These are phyloP conservation scores for Serpula lacrymans DNA, from an alignment of 768 basidiomycete genomes.

Conservation along the genomic window DNA sequence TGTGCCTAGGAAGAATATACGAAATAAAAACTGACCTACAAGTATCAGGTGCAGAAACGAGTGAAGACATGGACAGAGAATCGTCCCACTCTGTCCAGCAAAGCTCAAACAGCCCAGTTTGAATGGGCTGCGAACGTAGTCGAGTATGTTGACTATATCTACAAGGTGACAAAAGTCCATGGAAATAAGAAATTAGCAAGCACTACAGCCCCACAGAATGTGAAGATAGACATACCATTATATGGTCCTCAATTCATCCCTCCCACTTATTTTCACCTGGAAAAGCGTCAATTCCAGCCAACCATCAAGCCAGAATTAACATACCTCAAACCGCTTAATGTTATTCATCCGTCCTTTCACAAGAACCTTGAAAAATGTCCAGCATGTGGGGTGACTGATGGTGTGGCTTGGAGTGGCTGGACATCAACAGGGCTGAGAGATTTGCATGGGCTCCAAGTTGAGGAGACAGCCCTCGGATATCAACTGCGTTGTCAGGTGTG, in stretches of 20 bases:
- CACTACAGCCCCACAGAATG: not conserved
- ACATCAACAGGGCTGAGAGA: slow-evolving; percentile 13
- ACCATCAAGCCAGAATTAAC: slow-evolving; percentile 7
- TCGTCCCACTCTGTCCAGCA: not conserved
- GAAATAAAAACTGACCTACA: no score
- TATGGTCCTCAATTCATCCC: slow-evolving; percentile 20
- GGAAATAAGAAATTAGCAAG: no score
- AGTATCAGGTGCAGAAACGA: slow-evolving; percentile 1
- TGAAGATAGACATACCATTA: slow-evolving; percentile 10
- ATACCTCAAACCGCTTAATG: slow-evolving; percentile 18
- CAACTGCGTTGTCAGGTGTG: slow-evolving; percentile 14
- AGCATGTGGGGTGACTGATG: slow-evolving; percentile 3
- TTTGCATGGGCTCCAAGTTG: slow-evolving; percentile 12
- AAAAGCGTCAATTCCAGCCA: slow-evolving; percentile 3
- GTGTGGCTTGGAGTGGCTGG: slow-evolving; percentile 13
- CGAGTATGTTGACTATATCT: slow-evolving; percentile 16
- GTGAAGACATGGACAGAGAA: slow-evolving; percentile 2
- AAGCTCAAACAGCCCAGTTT: no score
- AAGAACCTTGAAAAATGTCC: slow-evolving; percentile 9
- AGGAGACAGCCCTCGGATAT: slow-evolving; percentile 12
- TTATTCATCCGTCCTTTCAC: slow-evolving; percentile 21
- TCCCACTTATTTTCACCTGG: slow-evolving; percentile 9
- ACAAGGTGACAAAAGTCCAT: slow-evolving; percentile 7
- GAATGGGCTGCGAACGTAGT: slow-evolving; percentile 18
- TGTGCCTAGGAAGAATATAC: no score